Conservation (phyloP, 2,329 filamentous ascomycete genomes). For the Orbilia quercus region DNA sequence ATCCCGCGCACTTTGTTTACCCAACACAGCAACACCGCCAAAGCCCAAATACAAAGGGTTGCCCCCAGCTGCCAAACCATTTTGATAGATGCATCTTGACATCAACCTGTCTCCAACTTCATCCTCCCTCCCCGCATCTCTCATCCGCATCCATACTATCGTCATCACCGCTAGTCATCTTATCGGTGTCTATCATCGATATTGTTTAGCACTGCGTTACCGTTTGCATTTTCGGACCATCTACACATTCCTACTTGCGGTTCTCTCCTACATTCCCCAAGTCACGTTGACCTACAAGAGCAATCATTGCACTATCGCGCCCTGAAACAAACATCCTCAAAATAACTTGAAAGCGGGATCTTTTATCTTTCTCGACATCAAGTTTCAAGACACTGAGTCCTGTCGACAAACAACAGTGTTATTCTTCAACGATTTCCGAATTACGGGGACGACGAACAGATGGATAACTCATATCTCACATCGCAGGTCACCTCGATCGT, state of each 20-base stretch:
- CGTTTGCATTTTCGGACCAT: background rate
- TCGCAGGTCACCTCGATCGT: conserved; percentile 53
- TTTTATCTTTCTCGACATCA: background rate
- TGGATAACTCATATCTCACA: conserved; percentile 53
- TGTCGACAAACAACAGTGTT: conserved; percentile 1
- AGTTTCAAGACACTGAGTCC: conserved; percentile 5
- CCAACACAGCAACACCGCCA: conserved; percentile 38
- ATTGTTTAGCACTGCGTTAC: background rate
- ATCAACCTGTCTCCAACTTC: conserved; percentile 16
- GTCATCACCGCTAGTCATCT: background rate
- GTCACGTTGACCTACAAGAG: conserved; percentile 34
- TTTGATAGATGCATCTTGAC: conserved; percentile 26
- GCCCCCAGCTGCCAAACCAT: conserved; percentile 35
- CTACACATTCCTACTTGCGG: conserved; percentile 3
- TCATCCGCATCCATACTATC: background rate
- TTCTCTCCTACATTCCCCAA: conserved; percentile 24
- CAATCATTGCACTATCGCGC: conserved; percentile 15
- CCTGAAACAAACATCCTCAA: conserved; percentile 11
- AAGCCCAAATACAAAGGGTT: conserved; percentile 47
- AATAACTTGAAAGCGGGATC: conserved; percentile 2
- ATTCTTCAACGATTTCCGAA: conserved; percentile 25
- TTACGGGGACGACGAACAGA: conserved; percentile 33
- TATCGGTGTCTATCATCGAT: conserved; percentile 3
- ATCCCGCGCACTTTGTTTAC: conserved; percentile 34
- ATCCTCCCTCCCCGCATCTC: conserved; percentile 10